Evolutionary conservation across 768 basidiomycete species (phyloP).

Genomic region (Tubosaeta sp.): DNA sequence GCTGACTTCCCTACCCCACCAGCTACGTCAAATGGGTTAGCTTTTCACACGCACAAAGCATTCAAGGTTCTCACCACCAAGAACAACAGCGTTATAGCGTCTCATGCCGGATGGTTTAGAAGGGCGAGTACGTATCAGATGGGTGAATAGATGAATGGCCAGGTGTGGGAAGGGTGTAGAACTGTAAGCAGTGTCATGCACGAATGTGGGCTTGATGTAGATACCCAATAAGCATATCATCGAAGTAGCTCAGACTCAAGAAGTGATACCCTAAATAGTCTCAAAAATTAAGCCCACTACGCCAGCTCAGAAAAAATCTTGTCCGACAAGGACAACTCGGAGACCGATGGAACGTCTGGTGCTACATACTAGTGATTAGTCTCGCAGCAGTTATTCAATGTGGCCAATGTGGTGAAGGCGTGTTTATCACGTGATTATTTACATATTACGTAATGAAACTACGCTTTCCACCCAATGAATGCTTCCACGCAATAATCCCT

Average conservation of each 20-base stretch:
- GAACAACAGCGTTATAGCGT: slow-evolving; percentile 72
- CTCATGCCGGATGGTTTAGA: slow-evolving; percentile 42
- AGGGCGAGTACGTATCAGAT: background rate
- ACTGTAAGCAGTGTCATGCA: slow-evolving; percentile 14
- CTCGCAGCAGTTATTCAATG: no score
- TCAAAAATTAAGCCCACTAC: background rate
- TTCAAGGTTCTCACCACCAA: slow-evolving; percentile 57
- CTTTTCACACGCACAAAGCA: background rate
- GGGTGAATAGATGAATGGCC: slow-evolving; percentile 7
- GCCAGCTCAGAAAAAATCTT: no score
- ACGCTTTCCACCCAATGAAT: background rate
- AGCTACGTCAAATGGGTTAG: slow-evolving; percentile 39
- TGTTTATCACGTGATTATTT: background rate
- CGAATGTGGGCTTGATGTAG: slow-evolving; percentile 1
- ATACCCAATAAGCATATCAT: background rate
- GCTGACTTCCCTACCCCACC: slow-evolving; percentile 90
- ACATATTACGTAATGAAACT: slow-evolving; percentile 12
- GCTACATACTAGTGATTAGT: background rate
- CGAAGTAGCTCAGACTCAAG: background rate
- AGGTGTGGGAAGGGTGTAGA: slow-evolving; percentile 21
- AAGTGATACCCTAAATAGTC: background rate
- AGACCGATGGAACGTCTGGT: background rate
- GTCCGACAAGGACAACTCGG: background rate
- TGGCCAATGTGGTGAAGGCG: no score
- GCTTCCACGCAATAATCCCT: no score